Evolutionary conservation across 139 green algal species (phyloP).

Genomic region (Chlamydomonas applanata): DNA sequence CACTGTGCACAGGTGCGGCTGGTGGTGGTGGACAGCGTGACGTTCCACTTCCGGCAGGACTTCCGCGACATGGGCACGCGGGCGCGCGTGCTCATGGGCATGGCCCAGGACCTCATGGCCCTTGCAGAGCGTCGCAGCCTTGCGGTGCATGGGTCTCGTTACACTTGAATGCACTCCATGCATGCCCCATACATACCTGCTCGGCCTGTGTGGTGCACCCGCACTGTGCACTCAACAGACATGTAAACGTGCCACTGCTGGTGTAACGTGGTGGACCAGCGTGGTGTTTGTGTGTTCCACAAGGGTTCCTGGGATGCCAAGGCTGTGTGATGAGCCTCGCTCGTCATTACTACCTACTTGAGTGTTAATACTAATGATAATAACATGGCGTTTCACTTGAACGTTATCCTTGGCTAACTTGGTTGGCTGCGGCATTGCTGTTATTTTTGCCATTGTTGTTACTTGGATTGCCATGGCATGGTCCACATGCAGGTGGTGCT

Average conservation of each 20-base stretch:
- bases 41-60: constrained; percentile 90
- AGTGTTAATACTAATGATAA: no score
- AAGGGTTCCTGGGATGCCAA: not conserved
- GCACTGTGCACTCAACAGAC: not conserved
- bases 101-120: constrained; percentile 78
- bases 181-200: not conserved
- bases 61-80: constrained; percentile 75
- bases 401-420: no score
- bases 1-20: constrained; percentile 45
- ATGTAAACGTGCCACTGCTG: not conserved
- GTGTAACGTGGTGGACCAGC: not conserved
- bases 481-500: constrained; percentile 78
- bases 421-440: no score
- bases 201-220: not conserved
- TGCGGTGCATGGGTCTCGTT: constrained; percentile 49
- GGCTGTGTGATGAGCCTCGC: no score
- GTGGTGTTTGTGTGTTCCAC: not conserved
- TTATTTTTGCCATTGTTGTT: no score
- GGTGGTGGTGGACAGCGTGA: constrained; percentile 86
- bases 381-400: no score
- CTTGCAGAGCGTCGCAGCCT: constrained; percentile 67
- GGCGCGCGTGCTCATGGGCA: constrained; percentile 67
- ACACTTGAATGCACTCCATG: not conserved
- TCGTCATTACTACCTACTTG: no score
- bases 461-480: no score